These are phyloP conservation scores for Amauroascus verrucosus DNA, from an alignment of 2,329 filamentous ascomycete genomes.

Conservation along the genomic window DNA sequence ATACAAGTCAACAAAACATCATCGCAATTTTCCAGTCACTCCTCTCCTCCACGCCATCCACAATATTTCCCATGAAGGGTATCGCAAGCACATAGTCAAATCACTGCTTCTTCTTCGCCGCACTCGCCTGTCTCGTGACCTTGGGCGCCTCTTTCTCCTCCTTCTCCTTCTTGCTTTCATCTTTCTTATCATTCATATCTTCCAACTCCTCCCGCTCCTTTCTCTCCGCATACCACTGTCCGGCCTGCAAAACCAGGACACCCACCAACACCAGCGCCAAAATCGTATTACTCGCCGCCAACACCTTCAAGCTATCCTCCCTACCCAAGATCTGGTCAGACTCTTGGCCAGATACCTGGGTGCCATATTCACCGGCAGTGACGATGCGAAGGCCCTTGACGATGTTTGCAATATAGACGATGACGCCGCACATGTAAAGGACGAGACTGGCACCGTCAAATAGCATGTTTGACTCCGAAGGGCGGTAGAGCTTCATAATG, in stretches of 20 bases:
- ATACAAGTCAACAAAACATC: neutral
- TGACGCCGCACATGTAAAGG: conserved; percentile 72
- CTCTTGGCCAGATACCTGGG: conserved; percentile 13
- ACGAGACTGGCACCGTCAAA: conserved; percentile 70
- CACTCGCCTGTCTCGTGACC: conserved; percentile 21
- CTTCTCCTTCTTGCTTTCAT: conserved; percentile 25
- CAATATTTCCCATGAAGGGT: neutral
- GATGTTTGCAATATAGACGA: conserved; percentile 92
- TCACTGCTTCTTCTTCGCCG: conserved; percentile 27
- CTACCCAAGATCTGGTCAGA: conserved; percentile 59
- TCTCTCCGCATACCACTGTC: conserved; percentile 96
- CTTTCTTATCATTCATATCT: conserved; percentile 50
- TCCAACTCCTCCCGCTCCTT: conserved; percentile 75
- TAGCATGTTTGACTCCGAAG: conserved; percentile 86
- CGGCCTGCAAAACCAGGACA: conserved; percentile 83
- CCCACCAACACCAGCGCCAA: conserved; percentile 84
- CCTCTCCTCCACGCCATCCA: neutral
- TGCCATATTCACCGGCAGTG: conserved; percentile 58
- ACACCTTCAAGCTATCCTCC: conserved; percentile 81
- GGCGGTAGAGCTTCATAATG: conserved; percentile 87
- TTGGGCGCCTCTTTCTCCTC: conserved; percentile 14
- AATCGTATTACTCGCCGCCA: conserved; percentile 93
- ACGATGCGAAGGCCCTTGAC: conserved; percentile 86
- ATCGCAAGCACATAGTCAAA: neutral
- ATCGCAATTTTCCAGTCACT: neutral